Percentiles rank a stretch among this genome's conserved stretches.
phyloP scores from a whole-genome alignment of 2,329 filamentous ascomycete species.

The Paraconiothyrium brasiliense region DNA sequence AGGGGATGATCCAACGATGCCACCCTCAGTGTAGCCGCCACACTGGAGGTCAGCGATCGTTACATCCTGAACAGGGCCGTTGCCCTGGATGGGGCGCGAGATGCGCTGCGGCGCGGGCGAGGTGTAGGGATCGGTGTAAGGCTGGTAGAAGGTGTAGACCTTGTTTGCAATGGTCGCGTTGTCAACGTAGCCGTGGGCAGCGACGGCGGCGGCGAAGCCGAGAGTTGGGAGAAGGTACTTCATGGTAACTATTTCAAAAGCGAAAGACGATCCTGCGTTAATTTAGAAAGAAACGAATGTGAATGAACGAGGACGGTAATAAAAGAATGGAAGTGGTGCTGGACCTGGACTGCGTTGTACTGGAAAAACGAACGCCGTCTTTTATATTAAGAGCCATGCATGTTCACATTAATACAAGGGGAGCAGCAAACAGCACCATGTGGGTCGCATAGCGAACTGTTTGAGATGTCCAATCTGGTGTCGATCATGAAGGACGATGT shows the following conservation, averaged over 20 bases:
- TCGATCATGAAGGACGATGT: constrained; percentile 37
- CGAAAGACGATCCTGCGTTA: constrained; percentile 18
- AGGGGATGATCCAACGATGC: constrained; percentile 60
- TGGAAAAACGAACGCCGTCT: constrained; percentile 33
- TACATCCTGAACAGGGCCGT: constrained; percentile 66
- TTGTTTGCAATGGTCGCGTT: constrained; percentile 46
- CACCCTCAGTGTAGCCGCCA: constrained; percentile 62
- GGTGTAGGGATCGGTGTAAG: constrained; percentile 47
- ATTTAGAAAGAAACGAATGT: constrained; percentile 11
- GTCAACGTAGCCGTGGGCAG: constrained; percentile 48
- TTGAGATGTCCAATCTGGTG: constrained; percentile 34
- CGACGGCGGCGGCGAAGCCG: constrained; percentile 38
- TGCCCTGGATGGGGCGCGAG: constrained; percentile 66
- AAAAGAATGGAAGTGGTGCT: constrained; percentile 28
- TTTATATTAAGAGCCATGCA: constrained; percentile 17
- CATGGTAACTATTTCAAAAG: constrained; percentile 36
- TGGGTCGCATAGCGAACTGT: constrained; percentile 24
- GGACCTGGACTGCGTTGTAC: constrained; percentile 27
- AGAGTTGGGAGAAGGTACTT: constrained; percentile 43
- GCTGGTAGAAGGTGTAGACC: constrained; percentile 47
- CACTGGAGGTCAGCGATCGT: constrained; percentile 65
- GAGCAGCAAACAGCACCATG: constrained; percentile 15
- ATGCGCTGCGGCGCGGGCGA: constrained; percentile 58
- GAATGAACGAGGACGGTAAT: constrained; percentile 6
- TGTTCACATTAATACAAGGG: constrained; percentile 12